Conservation (phyloP, 257 asterid species). For the Solanum sejunctum region DNA sequence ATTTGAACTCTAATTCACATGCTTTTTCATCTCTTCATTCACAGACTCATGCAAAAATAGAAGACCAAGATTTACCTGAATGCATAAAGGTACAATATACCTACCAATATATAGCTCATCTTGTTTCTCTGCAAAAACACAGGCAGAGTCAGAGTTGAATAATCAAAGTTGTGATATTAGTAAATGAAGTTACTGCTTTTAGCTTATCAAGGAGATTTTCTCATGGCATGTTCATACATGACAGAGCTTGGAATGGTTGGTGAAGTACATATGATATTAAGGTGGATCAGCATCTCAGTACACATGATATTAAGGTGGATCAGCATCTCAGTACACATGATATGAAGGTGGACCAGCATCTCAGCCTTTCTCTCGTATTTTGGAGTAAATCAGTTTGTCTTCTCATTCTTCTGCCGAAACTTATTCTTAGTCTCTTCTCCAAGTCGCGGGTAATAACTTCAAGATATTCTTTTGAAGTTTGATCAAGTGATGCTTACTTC, state of each 20-base stretch:
- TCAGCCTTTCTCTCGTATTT: not conserved
- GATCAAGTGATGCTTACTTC: slow-evolving; percentile 9
- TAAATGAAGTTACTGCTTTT: not conserved
- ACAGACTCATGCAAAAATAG: slow-evolving; percentile 60
- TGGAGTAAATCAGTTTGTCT: not conserved
- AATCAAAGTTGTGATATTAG: not conserved
- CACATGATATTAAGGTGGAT: slow-evolving; percentile 19
- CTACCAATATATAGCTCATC: not conserved
- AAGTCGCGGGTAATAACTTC: not conserved
- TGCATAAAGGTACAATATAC: slow-evolving; percentile 66
- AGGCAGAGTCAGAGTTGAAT: not conserved
- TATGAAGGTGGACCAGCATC: slow-evolving; percentile 6
- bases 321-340: slow-evolving; percentile 23
- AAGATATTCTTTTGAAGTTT: slow-evolving; percentile 12
- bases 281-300: slow-evolving; percentile 11
- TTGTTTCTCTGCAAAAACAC: not conserved
- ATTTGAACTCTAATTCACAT: not conserved
- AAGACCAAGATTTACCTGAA: slow-evolving; percentile 50
- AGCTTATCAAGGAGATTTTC: not conserved
- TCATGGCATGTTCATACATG: slow-evolving; percentile 12
- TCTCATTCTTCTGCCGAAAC: not conserved
- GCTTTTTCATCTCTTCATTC: not conserved
- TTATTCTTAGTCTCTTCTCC: not conserved
- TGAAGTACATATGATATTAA: slow-evolving; percentile 45
- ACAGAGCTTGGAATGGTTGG: slow-evolving; percentile 90